Percentiles rank a stretch among this genome's conserved stretches.
These are phyloP conservation scores for Debaryomyces nepalensis DNA, from an alignment of 1,139 yeast genomes.

Conservation along the genomic window DNA sequence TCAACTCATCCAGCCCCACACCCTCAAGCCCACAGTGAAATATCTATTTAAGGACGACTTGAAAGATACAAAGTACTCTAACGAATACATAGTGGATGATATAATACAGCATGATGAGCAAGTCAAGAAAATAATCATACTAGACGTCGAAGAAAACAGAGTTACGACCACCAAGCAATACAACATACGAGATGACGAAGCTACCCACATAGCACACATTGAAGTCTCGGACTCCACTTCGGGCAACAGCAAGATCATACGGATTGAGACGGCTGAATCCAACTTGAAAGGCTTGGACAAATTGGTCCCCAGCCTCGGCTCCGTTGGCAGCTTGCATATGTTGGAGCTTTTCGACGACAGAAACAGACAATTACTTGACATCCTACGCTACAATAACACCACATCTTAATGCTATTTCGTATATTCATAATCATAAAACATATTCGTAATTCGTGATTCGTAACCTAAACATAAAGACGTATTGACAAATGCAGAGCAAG, in stretches of 20 bases:
- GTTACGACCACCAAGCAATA: constrained; percentile 7
- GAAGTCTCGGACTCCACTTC: constrained; percentile 4
- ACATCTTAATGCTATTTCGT: too few relatives aligned
- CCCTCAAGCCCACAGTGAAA: constrained; percentile 6
- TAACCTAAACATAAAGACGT: background rate
- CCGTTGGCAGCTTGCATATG: constrained; percentile 5
- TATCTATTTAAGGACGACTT: constrained; percentile 12
- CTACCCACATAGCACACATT: constrained; percentile 7
- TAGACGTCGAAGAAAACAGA: constrained; percentile 8
- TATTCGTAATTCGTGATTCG: too few relatives aligned
- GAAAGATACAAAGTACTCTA: constrained; percentile 1
- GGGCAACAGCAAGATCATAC: background rate
- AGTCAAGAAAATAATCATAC: constrained; percentile 9
- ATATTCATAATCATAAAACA: constrained; percentile 3
- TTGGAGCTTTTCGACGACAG: constrained; percentile 13
- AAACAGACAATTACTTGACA: constrained; percentile 11
- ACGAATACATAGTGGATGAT: constrained; percentile 10
- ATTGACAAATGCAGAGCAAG: constrained; percentile 2
- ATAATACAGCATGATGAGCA: constrained; percentile 7
- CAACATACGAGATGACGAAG: constrained; percentile 7
- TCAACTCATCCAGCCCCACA: constrained; percentile 7
- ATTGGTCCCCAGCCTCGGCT: background rate
- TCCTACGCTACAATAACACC: constrained; percentile 1
- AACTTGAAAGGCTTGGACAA: constrained; percentile 10
- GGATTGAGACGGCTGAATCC: constrained; percentile 9